Conservation (phyloP, 805 yeast genomes). For the Spencermartinsiella europaea region DNA sequence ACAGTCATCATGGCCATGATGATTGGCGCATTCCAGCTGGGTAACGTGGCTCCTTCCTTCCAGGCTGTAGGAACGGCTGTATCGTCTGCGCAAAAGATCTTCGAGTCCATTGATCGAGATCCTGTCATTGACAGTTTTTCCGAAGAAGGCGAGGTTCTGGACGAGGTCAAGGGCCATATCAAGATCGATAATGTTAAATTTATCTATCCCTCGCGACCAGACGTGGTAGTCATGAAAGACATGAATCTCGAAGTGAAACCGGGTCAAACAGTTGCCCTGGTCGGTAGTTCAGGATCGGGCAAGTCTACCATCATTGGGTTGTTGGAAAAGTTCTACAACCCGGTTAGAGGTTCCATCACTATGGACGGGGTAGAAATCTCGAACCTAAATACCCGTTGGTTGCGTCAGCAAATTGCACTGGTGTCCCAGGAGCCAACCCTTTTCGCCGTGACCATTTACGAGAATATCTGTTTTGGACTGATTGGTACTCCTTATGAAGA, state of each 20-base stretch:
- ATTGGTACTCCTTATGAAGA: constrained; percentile 63
- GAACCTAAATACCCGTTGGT: constrained; percentile 64
- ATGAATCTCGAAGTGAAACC: constrained; percentile 77
- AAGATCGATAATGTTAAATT: constrained; percentile 78
- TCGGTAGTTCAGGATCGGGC: constrained; percentile 95
- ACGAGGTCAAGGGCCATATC: constrained; percentile 54
- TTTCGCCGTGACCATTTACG: constrained; percentile 81
- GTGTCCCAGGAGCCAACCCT: constrained; percentile 97
- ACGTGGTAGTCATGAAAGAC: constrained; percentile 73
- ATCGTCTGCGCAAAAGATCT: constrained; percentile 37
- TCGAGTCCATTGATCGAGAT: constrained; percentile 39
- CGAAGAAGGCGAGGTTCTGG: constrained; percentile 25
- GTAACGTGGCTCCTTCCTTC: constrained; percentile 38
- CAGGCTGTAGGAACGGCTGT: constrained; percentile 35
- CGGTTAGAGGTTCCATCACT: constrained; percentile 62
- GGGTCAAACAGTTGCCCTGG: constrained; percentile 88
- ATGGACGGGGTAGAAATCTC: constrained; percentile 82
- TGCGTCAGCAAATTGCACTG: constrained; percentile 73
- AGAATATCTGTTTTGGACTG: constrained; percentile 83
- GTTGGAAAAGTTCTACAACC: constrained; percentile 85
- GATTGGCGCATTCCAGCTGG: constrained; percentile 40
- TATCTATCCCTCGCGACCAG: constrained; percentile 75
- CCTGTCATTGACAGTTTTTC: constrained; percentile 36
- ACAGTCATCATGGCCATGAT: constrained; percentile 37
- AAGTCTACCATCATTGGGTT: constrained; percentile 84